Evolutionary conservation across 148 eudicot species (phyloP), one percentile per base, ranked within the genome.

Genomic region (Euryodendron excelsum): DNA sequence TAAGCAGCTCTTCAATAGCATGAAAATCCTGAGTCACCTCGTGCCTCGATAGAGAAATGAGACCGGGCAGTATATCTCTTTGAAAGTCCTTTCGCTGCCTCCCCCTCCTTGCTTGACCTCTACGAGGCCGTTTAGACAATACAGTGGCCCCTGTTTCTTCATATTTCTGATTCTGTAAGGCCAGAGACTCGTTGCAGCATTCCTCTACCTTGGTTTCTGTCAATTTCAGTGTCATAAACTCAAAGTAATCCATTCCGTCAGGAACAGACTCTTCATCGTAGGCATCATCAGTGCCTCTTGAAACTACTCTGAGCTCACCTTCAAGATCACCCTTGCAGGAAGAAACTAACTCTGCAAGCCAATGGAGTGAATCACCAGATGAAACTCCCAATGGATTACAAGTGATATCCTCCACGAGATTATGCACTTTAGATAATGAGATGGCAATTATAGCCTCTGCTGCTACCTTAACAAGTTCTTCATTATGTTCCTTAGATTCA

Each of bases 1-100:
- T 80, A 56, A 77, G 67, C 30, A 85, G 63, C 79, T 85, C 86
- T 66, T 85, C 88, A 60, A 87, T 55, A 25, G 69, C 72, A 73
- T 82, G 86, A 56, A 87, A 28, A 85, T 87, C 90, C 79, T 82
- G 84, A 2, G 73, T 79, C 78, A 87, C 88, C 72, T 85, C 86
- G 1, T 75, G 81, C 33, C 83, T 81, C 0, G 88, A 76, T 74
- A 87, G 63, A 17, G 88, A 74, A 55, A 85, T 76, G 21, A 87
- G 66, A 60, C 82, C 77, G 15, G 90, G 88, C 31, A 87, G 86
- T 41, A 87, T 50, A 60, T 87, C 90, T 74, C 82, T 81, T 48
- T 84, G 87, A 55, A 88, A 88, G 73, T 88, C 90, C 64, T 65
- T 87, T 52, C 67, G 31, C 62, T 77, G 82, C 73, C 80, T 82